Evolutionary conservation across 2,329 filamentous ascomycete species (phyloP).

Genomic region (Lojkania enalia): DNA sequence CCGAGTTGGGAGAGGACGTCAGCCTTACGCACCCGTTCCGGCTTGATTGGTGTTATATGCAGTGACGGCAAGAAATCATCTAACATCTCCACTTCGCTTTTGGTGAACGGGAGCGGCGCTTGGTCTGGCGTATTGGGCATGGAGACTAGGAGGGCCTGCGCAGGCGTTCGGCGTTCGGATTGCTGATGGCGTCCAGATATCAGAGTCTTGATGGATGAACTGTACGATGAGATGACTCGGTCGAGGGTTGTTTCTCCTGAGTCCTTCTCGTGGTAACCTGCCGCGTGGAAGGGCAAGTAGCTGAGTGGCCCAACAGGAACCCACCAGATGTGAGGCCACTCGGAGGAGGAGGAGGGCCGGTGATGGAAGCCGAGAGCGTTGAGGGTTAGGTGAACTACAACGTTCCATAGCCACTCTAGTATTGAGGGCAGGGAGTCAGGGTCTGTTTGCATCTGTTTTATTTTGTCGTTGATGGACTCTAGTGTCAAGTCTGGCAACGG

Average conservation of each 20-base stretch:
- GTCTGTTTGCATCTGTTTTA: not conserved
- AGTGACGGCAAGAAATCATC: slow-evolving; percentile 3
- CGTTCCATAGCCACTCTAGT: slow-evolving; percentile 41
- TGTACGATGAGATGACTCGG: slow-evolving; percentile 47
- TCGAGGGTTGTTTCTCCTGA: slow-evolving; percentile 35
- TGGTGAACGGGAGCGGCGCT: slow-evolving; percentile 14
- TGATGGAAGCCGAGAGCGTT: slow-evolving; percentile 20
- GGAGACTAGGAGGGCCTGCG: slow-evolving; percentile 33
- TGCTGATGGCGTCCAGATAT: slow-evolving; percentile 23
- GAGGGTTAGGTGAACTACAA: slow-evolving; percentile 28
- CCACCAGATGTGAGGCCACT: slow-evolving; percentile 12
- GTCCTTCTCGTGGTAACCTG: slow-evolving; percentile 28
- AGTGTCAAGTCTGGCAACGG: slow-evolving; percentile 1
- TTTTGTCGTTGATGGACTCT: not conserved
- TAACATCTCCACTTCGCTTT: slow-evolving; percentile 16
- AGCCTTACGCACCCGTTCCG: slow-evolving; percentile 10
- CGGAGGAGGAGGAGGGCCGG: not conserved
- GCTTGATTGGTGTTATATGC: slow-evolving; percentile 4
- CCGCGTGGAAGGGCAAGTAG: slow-evolving; percentile 9
- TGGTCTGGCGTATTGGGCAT: slow-evolving; percentile 32
- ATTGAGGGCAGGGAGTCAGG: not conserved
- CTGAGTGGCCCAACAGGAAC: slow-evolving; percentile 3
- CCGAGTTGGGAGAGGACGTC: slow-evolving; percentile 29
- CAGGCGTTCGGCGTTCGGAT: not conserved
- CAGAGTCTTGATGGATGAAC: slow-evolving; percentile 40